Evolutionary conservation across 2,329 filamentous ascomycete genomes (phyloP).

Genomic region (Xylaria sp.): DNA sequence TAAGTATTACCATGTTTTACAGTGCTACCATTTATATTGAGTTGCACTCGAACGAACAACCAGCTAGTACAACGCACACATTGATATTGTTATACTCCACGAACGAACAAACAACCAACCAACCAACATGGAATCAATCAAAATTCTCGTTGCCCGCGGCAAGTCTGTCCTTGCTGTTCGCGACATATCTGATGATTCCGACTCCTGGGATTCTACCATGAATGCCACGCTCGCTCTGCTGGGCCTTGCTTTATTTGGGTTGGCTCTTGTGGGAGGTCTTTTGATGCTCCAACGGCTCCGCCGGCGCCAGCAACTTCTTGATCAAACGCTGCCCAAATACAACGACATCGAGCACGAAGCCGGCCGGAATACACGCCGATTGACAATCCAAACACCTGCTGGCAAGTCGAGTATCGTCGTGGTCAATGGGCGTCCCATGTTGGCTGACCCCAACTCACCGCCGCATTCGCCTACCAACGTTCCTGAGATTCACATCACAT

Average conservation of each 20-base stretch:
- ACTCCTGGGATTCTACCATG: slow-evolving; percentile 70
- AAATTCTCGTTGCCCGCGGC: slow-evolving; percentile 54
- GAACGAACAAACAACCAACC: slow-evolving; percentile 23
- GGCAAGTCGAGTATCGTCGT: slow-evolving; percentile 77
- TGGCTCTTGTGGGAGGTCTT: slow-evolving; percentile 75
- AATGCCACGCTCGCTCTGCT: slow-evolving; percentile 84
- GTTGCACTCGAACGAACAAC: slow-evolving; percentile 40
- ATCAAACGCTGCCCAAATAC: slow-evolving; percentile 75
- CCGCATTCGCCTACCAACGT: slow-evolving; percentile 84
- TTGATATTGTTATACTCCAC: slow-evolving; percentile 36
- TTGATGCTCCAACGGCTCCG: slow-evolving; percentile 76
- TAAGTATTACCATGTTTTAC: slow-evolving; percentile 26
- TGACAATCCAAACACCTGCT: slow-evolving; percentile 68
- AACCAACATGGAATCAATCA: slow-evolving; percentile 51
- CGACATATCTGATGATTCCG: slow-evolving; percentile 49
- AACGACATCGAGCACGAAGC: slow-evolving; percentile 66
- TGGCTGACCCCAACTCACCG: slow-evolving; percentile 78
- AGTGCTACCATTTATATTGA: slow-evolving; percentile 33
- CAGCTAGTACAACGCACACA: slow-evolving; percentile 42
- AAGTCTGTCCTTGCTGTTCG: slow-evolving; percentile 61
- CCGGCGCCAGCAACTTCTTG: slow-evolving; percentile 59
- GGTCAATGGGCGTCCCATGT: slow-evolving; percentile 78
- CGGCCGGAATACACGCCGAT: slow-evolving; percentile 63
- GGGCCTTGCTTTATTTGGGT: slow-evolving; percentile 77
- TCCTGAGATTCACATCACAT: slow-evolving; percentile 97